These are phyloP conservation scores for Sordariomycetes sp. DNA, from an alignment of 2,329 filamentous ascomycete genomes.

Conservation along the genomic window DNA sequence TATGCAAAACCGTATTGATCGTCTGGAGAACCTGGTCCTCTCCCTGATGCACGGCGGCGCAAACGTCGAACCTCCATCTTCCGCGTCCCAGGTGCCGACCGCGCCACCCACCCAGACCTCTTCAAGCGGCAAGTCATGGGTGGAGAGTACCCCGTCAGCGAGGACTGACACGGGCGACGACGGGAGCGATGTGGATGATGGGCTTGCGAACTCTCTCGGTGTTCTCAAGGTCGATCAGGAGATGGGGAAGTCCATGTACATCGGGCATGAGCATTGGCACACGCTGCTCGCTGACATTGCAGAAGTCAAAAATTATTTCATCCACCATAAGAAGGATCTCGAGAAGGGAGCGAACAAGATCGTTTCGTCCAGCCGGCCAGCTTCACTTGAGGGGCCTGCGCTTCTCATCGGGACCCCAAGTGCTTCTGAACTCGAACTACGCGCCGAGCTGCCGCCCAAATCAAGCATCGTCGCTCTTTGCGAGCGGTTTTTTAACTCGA, in stretches of 20 bases:
- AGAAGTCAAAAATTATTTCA: constrained; percentile 88
- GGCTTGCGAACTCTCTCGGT: constrained; percentile 60
- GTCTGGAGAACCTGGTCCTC: constrained; percentile 80
- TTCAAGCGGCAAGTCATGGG: constrained; percentile 13
- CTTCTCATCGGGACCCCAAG: constrained; percentile 67
- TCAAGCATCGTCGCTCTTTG: constrained; percentile 75
- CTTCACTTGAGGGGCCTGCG: constrained; percentile 52
- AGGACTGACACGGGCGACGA: constrained; percentile 34
- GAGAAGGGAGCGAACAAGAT: constrained; percentile 72
- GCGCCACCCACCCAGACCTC: constrained; percentile 11
- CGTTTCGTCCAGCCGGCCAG: constrained; percentile 49
- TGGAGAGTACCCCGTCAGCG: constrained; percentile 16
- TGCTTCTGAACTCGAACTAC: constrained; percentile 62
- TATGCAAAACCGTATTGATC: constrained; percentile 97
- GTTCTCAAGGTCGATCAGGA: constrained; percentile 68
- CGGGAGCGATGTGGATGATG: constrained; percentile 60
- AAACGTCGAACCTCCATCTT: constrained; percentile 27
- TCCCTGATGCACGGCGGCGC: constrained; percentile 85
- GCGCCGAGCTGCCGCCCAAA: constrained; percentile 68
- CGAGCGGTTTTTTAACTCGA: constrained; percentile 80
- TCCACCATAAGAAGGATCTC: constrained; percentile 74
- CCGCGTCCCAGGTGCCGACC: constrained; percentile 10
- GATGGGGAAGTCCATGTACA: constrained; percentile 66
- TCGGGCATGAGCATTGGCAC: constrained; percentile 77
- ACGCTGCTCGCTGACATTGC: constrained; percentile 69